These are phyloP conservation scores for Bremia lactucae DNA, from an alignment of 352 stramenopile genomes.

Conservation along the genomic window DNA sequence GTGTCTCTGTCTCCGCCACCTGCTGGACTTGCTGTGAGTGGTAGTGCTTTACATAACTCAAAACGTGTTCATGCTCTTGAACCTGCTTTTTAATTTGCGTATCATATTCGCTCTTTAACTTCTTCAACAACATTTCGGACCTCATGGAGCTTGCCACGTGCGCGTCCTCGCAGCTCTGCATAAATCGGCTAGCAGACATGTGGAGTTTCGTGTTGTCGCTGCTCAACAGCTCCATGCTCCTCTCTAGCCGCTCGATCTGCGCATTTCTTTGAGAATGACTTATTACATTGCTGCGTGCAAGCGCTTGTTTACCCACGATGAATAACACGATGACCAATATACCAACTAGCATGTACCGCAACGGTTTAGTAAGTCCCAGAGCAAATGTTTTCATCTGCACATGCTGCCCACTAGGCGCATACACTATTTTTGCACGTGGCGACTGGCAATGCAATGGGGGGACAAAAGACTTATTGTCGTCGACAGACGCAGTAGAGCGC, in stretches of 20 bases:
- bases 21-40: conserved; percentile 17
- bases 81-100: conserved; percentile 10
- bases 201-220: conserved; percentile 12
- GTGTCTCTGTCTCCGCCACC: conserved; percentile 14
- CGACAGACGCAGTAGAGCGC: conserved; percentile 19
- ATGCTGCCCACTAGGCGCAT: neutral
- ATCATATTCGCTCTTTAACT: conserved; percentile 5
- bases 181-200: conserved; percentile 11
- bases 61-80: conserved; percentile 13
- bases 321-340: conserved; percentile 10
- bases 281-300: conserved; percentile 1
- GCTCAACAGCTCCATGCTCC: conserved; percentile 9
- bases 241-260: conserved; percentile 24
- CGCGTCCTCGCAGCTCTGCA: conserved; percentile 17
- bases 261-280: neutral
- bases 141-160: conserved; percentile 13
- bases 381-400: conserved; percentile 1
- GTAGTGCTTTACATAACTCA: conserved; percentile 18
- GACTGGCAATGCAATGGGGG: conserved; percentile 2
- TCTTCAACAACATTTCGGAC: conserved; percentile 13
- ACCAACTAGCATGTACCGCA: conserved; percentile 4
- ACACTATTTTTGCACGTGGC: conserved; percentile 2
- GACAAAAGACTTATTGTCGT: conserved; percentile 10
- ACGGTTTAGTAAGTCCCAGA: conserved; percentile 4
- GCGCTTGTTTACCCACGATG: neutral